Evolutionary conservation across 345 rosid genomes (phyloP), one percentile per base, ranked within the genome.

Genomic region (Mercurialis annua): DNA sequence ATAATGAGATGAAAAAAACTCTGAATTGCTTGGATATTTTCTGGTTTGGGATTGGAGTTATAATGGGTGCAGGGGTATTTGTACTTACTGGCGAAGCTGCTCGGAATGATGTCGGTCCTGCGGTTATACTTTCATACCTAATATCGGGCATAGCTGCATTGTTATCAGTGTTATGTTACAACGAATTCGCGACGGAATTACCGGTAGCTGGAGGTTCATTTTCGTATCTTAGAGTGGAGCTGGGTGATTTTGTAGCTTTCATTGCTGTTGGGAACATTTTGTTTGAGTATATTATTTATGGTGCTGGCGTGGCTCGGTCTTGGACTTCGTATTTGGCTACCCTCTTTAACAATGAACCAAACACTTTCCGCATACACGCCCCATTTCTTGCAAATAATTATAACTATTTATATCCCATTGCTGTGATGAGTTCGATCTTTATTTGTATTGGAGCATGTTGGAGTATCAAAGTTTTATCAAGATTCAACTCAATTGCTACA

Each of bases 1-100:
- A 74, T 23, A 49, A 84, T 49, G 81, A 81, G 57, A 82, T 88
- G 91, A 86, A 81, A 74, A 75, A 27, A 78, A 4, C 81, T n/a
- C n/a, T 88, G 16, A 83, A 72, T 3, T 86, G 95, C 91, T 84
- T 84, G 87, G 91, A 86, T 88, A n/a, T 5, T 66, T n/a, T 84
- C 48, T 88, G 91, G 86, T 88, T 86, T 6, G 90, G 92, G 2
- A 70, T 85, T 4, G 88, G 88, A 6, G 76, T 82, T 2, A 85
- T 87, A 12, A 64, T 87, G 66, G 88, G 92, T 53, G 85, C 92
- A 11, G 88, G 88, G 40, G 80, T 87, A n/a, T n/a, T 87, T 59
- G 92, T 85, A 57, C 81, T 85, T 42, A 85, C 88, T 1, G 88
- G 92, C 14, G 86, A 77, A 77, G 86, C 86, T 50, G 84, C 90